A percentile compares a stretch with the other conserved stretches of the same genome.
These are phyloP conservation scores for Cicer yamashitae DNA, from an alignment of 306 rosid genomes.

Conservation along the genomic window DNA sequence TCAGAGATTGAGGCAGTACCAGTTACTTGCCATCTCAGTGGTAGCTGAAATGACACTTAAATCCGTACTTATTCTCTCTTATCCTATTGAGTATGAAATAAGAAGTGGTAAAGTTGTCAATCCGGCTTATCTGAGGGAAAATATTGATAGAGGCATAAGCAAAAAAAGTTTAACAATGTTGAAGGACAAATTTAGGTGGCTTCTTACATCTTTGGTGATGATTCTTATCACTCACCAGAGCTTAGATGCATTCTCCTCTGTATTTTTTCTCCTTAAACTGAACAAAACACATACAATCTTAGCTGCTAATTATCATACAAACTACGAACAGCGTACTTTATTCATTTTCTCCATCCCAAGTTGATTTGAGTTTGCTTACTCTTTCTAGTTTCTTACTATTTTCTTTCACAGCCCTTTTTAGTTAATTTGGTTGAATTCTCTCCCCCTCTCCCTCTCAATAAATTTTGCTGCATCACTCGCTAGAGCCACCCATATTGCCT, in stretches of 20 bases:
- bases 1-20: slow-evolving; percentile 8
- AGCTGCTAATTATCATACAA: slow-evolving; percentile 8
- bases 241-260: background rate
- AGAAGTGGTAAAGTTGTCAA: slow-evolving; percentile 9
- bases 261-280: slow-evolving; percentile 31
- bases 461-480: slow-evolving; percentile 11
- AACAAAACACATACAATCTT: background rate
- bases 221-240: background rate
- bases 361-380: slow-evolving; percentile 8
- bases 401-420: slow-evolving; percentile 15
- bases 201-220: background rate
- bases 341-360: background rate
- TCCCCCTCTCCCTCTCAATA: background rate
- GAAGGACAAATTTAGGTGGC: background rate
- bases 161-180: background rate
- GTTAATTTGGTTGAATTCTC: slow-evolving; percentile 5
- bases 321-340: slow-evolving; percentile 7
- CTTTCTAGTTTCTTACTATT: slow-evolving; percentile 26
- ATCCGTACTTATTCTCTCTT: background rate
- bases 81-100: slow-evolving; percentile 5
- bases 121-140: slow-evolving; percentile 26
- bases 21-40: slow-evolving; percentile 24
- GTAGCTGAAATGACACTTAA: slow-evolving; percentile 2
- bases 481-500: slow-evolving; percentile 17
- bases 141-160: background rate